phyloP scores from a whole-genome alignment of 139 green algal species.

The Closterium sp. region DNA sequence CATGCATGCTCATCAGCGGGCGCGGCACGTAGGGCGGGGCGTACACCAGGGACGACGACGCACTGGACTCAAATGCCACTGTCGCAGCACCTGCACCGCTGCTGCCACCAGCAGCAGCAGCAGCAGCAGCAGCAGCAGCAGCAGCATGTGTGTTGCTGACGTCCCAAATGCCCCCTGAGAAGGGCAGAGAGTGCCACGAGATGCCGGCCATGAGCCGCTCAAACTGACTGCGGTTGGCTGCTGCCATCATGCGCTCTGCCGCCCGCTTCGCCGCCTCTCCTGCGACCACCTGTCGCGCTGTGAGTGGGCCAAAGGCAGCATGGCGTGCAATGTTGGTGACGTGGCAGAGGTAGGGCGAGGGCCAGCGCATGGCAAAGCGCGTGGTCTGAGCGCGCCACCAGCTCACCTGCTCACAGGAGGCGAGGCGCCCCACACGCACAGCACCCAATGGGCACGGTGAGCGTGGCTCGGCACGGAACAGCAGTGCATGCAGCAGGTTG shows the following conservation, averaged over 20 bases:
- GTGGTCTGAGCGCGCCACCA: constrained; percentile 27
- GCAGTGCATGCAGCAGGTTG: neutral
- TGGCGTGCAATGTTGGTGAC: constrained; percentile 18
- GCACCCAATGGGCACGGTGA: neutral
- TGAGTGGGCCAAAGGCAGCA: neutral
- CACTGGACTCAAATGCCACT: neutral
- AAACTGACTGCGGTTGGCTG: neutral
- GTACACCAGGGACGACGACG: neutral
- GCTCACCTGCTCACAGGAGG: neutral
- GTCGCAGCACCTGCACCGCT: neutral
- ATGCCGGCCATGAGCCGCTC: neutral
- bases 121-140: neutral
- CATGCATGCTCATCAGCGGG: constrained; percentile 27
- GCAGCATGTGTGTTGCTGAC: neutral
- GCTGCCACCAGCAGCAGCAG: neutral
- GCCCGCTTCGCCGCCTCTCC: neutral
- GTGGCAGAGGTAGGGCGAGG: constrained; percentile 25
- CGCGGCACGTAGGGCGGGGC: constrained; percentile 15
- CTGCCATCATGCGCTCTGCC: neutral
- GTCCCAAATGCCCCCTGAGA: neutral
- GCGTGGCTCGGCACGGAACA: neutral
- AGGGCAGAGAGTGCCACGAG: neutral
- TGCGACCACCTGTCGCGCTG: neutral
- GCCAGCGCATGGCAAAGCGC: constrained; percentile 28
- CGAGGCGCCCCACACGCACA: neutral